Conservation (phyloP, 345 rosid genomes). For the Gossypium turneri region DNA sequence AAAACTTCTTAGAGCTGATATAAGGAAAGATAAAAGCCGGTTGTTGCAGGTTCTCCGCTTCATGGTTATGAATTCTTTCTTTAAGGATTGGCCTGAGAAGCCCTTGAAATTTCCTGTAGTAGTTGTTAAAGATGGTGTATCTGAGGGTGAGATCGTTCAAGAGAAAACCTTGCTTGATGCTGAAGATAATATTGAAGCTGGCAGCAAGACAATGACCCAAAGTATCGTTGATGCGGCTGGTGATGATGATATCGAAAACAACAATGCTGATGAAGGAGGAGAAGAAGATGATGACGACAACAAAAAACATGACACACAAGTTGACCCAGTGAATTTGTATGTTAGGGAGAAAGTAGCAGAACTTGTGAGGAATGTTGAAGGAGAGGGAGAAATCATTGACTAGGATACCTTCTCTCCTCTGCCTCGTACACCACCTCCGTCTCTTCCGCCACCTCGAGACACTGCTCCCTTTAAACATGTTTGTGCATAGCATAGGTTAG, state of each 20-base stretch:
- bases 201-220: constrained; percentile 8
- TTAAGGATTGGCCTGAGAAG: constrained; percentile 58
- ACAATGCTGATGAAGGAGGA: neutral
- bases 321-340: constrained; percentile 4
- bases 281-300: neutral
- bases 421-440: neutral
- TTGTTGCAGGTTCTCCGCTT: constrained; percentile 73
- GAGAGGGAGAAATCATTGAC: constrained; percentile 65
- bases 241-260: neutral
- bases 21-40: constrained; percentile 54
- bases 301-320: neutral
- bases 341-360: constrained; percentile 12
- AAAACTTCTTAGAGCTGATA: constrained; percentile 74
- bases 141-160: constrained; percentile 25
- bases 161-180: constrained; percentile 22
- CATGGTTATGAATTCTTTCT: constrained; percentile 66
- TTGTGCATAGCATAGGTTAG: neutral
- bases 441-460: neutral
- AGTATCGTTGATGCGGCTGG: constrained; percentile 15
- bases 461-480: neutral
- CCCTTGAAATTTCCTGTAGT: constrained; percentile 58
- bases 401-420: constrained; percentile 10
- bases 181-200: constrained; percentile 18
- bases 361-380: constrained; percentile 26
- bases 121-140: constrained; percentile 43